Evolutionary conservation across 176 grass and related monocot species (phyloP), one percentile per base, ranked within the genome.

Genomic region (Microstegium vimineum): DNA sequence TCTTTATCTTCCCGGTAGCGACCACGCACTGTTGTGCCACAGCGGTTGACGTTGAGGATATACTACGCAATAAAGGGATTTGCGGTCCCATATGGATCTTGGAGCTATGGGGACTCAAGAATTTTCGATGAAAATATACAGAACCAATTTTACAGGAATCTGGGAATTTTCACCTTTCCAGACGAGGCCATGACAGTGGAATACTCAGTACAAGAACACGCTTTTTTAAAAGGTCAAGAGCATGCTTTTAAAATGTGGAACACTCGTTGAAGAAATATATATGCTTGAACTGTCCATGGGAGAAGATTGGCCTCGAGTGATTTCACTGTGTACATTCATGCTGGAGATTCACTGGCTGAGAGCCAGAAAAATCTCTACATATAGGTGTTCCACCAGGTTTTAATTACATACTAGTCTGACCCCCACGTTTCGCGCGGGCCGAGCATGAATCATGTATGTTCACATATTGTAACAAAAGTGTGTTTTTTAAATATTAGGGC

Each of bases 381-480:
- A 75, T 28, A 80, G 15, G 5, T 46, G 46, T 30, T 42, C 62
- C 69, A 74, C 23, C 57, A 72, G 14, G 32, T 71, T 31, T 9
- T 81, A 83, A 8, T 73, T 73, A 74, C 79, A 82, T 28, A 66
- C 14, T n/a, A n/a, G n/a, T n/a, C n/a, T n/a, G n/a, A n/a, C n/a
- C n/a, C n/a, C n/a, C n/a, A n/a, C n/a, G n/a, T n/a, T n/a, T n/a
- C n/a, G n/a, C n/a, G n/a, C n/a, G n/a, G n/a, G n/a, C n/a, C n/a
- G n/a, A n/a, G n/a, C n/a, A n/a, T n/a, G n/a, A n/a, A n/a, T n/a
- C n/a, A n/a, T n/a, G n/a, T n/a, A n/a, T n/a, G n/a, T n/a, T n/a
- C n/a, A n/a, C n/a, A n/a, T n/a, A n/a, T n/a, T n/a, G n/a, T n/a
- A n/a, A n/a, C n/a, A n/a, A n/a, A n/a, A n/a, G n/a, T n/a, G n/a